Conservation (phyloP, 1,284 basidiomycete genomes). For the Paramarasmius palmivorus region DNA sequence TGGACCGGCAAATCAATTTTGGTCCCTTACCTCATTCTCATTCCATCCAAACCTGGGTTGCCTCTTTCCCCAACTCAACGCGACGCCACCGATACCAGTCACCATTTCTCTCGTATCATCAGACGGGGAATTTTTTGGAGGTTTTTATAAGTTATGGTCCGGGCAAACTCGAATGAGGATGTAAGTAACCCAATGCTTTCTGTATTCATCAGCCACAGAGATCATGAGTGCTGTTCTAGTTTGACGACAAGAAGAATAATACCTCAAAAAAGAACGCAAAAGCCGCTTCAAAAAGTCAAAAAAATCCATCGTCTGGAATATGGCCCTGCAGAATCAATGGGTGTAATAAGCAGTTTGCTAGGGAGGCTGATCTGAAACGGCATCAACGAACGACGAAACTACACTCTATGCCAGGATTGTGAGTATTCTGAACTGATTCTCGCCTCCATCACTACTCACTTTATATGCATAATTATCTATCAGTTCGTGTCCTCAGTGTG, state of each 20-base stretch:
- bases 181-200: background rate
- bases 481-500: conserved; percentile 74
- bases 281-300: conserved; percentile 38
- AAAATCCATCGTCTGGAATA: conserved; percentile 47
- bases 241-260: conserved; percentile 50
- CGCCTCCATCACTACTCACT: conserved; percentile 14
- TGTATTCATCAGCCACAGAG: background rate
- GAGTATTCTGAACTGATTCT: conserved; percentile 31
- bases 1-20: no score
- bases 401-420: conserved; percentile 73
- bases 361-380: conserved; percentile 76
- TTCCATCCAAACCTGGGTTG: no score
- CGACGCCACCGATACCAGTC: no score
- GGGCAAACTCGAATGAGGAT: conserved; percentile 2
- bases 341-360: conserved; percentile 74
- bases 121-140: no score
- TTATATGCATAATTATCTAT: conserved; percentile 12
- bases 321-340: conserved; percentile 80
- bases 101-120: no score
- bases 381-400: conserved; percentile 76
- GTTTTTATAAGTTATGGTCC: background rate
- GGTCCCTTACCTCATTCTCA: no score
- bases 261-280: conserved; percentile 42
- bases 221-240: conserved; percentile 22
- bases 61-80: no score